Base-by-base conservation (phyloP, 805 yeast genomes). In the Wickerhamiella bombiphila region DNA sequence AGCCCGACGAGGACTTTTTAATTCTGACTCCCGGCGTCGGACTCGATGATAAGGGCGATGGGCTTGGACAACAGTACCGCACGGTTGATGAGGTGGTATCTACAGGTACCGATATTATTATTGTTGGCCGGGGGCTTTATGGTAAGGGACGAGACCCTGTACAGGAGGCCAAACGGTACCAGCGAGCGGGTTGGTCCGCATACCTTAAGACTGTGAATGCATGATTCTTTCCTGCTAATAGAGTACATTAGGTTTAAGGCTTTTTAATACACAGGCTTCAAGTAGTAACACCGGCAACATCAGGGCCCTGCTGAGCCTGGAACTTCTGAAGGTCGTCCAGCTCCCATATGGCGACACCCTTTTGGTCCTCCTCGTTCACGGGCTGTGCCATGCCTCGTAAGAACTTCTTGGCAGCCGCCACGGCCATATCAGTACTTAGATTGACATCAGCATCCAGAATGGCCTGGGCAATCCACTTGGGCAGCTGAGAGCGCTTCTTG, bases 1-100 rank as follows among this genome's bases (percentile, higher is more conserved):
- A 70, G 2, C 91, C 76, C 50, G 47, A 36, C 26, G 86, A 80
- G 52, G 98, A 91, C 61, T 91, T 96, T 95, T 61, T 91, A 29
- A 73, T 86, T 41, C 77, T 91, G 91, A 88, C 98, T 1, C 99
- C 99, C 0, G 99, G 99, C 44, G 98, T 91, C 29, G 97, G 97
- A 2, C 68, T 91, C 37, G 98, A 88, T 55, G 97, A 88, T 55
- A 91, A 79, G 57, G 96, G 97, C 13, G 99, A 91, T 56, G 73
- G 77, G 1, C 68, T 91, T 43, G 99, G 99, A 18, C 99, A 91
- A 59, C 97, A 91, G 60, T 91, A 91, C 60, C 71, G 98, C 58
- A 75, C 95, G 4, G 97, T 88, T 3, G 73, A 72, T 45, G 82
- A 80, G 42, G 98, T 85, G 18, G 66, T 88, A 9, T 54, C 70